Evolutionary conservation across 2,329 filamentous ascomycete species (phyloP).

Genomic region (Paecilomyces dactylethromorphus): DNA sequence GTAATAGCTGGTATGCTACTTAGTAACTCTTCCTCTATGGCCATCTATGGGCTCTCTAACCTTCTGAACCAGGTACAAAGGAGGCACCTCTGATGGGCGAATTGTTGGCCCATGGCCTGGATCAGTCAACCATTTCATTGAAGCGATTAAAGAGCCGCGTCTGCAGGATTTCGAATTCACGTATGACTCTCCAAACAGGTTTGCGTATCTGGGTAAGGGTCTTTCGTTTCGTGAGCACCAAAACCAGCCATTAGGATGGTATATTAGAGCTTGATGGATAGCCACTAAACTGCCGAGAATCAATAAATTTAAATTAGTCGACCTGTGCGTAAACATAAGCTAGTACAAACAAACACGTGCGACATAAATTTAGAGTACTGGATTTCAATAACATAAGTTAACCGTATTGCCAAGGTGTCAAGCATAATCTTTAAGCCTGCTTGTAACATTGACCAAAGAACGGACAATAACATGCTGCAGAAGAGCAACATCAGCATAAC

Average conservation of each 20-base stretch:
- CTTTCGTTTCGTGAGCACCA: background rate
- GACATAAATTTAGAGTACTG: too few species aligned
- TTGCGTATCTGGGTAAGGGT: slow-evolving; percentile 14
- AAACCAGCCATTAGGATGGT: background rate
- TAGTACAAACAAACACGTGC: too few species aligned
- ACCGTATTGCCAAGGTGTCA: too few species aligned
- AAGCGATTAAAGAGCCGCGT: slow-evolving; percentile 6
- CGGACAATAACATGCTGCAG: too few species aligned
- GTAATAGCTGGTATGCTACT: slow-evolving; percentile 10
- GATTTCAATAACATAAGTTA: too few species aligned
- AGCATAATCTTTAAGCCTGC: too few species aligned
- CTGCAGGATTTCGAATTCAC: slow-evolving; percentile 13
- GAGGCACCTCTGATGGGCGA: slow-evolving; percentile 12
- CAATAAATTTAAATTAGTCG: too few species aligned
- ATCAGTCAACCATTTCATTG: slow-evolving; percentile 13
- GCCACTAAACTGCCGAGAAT: too few species aligned
- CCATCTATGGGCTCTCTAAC: background rate
- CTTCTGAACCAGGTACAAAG: slow-evolving; percentile 9
- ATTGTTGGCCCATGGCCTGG: slow-evolving; percentile 18
- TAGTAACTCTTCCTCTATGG: background rate
- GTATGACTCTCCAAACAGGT: slow-evolving; percentile 12
- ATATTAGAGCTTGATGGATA: background rate
- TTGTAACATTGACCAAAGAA: too few species aligned
- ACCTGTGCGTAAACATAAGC: too few species aligned
- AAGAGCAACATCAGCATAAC: too few species aligned